Evolutionary conservation across 305 asterid genomes (phyloP).

Genomic region (Fraxinus nigra): DNA sequence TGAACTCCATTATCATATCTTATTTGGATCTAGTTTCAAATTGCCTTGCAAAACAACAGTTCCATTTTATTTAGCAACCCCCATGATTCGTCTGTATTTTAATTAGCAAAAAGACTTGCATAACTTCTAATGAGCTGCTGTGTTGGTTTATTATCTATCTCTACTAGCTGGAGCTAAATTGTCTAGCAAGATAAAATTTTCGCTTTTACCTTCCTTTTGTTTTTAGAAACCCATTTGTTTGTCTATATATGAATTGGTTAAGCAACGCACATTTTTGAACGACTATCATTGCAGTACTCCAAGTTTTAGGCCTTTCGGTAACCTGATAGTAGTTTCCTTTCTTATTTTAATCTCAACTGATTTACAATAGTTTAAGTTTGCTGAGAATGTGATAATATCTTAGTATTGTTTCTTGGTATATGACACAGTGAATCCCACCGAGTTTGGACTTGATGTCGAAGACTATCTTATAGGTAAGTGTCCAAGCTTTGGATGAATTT

Average conservation of each 20-base stretch:
- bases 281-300: not conserved
- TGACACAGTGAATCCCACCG: constrained; percentile 59
- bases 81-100: not conserved
- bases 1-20: not conserved
- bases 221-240: constrained; percentile 2
- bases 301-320: constrained; percentile 7
- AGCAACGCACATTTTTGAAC: not conserved
- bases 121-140: not conserved
- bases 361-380: not conserved
- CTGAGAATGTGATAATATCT: constrained; percentile 6
- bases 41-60: not conserved
- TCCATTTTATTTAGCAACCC: not conserved
- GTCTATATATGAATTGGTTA: not conserved
- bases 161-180: not conserved
- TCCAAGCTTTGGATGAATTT: constrained; percentile 4
- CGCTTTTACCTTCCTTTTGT: not conserved
- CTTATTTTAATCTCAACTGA: not conserved
- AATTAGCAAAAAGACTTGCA: not conserved
- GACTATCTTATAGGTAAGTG: constrained; percentile 81
- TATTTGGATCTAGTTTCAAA: not conserved
- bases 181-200: not conserved
- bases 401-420: constrained; percentile 17
- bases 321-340: not conserved
- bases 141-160: not conserved
- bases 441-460: constrained; percentile 82